phyloP scores from a whole-genome alignment of 1,284 basidiomycete genomes.

The Malassezia psittaci region DNA sequence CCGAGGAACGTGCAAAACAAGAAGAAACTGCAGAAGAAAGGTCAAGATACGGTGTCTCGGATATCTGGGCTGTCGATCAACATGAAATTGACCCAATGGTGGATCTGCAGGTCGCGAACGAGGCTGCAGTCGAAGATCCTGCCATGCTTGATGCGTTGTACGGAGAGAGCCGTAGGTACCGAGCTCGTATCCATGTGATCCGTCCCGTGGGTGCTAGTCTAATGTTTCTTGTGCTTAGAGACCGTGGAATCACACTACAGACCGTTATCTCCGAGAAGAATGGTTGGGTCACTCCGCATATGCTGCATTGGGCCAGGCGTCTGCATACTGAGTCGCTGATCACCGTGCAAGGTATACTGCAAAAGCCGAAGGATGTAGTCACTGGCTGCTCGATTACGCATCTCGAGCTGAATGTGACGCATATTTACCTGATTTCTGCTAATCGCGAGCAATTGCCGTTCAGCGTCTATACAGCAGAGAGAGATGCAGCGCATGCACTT shows the following conservation, averaged over 20 bases:
- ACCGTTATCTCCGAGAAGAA: constrained; percentile 27
- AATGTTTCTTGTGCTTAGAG: constrained; percentile 39
- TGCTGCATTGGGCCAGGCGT: constrained; percentile 38
- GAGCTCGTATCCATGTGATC: constrained; percentile 36
- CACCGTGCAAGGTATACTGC: constrained; percentile 29
- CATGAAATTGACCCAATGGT: constrained; percentile 12
- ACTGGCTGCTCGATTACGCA: constrained; percentile 29
- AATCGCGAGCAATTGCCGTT: constrained; percentile 35
- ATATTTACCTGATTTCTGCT: constrained; percentile 28
- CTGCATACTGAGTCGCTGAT: constrained; percentile 37
- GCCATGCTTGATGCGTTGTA: constrained; percentile 15
- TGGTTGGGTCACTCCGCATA: constrained; percentile 27
- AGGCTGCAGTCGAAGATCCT: constrained; percentile 20
- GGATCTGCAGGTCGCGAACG: constrained; percentile 19
- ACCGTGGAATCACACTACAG: constrained; percentile 36
- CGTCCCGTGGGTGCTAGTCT: constrained; percentile 35
- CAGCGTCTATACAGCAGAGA: constrained; percentile 39
- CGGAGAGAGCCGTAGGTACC: constrained; percentile 15
- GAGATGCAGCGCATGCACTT: constrained; percentile 24
- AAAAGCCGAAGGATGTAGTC: constrained; percentile 31
- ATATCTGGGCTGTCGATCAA: constrained; percentile 6
- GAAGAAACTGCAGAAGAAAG: constrained; percentile 34
- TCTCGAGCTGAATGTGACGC: constrained; percentile 35
- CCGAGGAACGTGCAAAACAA: constrained; percentile 19
- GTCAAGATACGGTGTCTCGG: constrained; percentile 23